Evolutionary conservation across 495 filamentous ascomycete species (phyloP).

Genomic region (Aspergillus ostianus): DNA sequence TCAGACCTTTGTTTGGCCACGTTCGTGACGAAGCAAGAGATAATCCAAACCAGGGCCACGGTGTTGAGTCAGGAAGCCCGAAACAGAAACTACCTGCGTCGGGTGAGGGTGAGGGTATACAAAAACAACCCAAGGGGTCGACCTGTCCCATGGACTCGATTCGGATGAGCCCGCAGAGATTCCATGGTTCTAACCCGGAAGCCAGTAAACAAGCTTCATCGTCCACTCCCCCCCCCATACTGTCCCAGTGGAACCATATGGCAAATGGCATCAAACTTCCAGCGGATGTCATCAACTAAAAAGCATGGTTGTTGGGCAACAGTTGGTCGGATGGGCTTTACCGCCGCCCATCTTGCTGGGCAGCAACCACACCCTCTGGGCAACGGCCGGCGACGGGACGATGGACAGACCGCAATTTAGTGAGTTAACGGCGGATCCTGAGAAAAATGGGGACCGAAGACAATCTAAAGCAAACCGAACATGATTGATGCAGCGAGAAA

Average conservation of each 20-base stretch:
- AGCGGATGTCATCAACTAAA: conserved; percentile 9
- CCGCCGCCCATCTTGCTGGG: conserved; percentile 37
- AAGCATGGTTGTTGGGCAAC: conserved; percentile 34
- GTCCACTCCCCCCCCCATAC: no score
- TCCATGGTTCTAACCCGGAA: conserved; percentile 8
- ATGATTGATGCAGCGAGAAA: conserved; percentile 3
- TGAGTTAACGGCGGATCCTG: conserved; percentile 2
- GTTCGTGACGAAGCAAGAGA: neutral
- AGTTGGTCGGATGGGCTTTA: conserved; percentile 37
- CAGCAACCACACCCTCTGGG: conserved; percentile 32
- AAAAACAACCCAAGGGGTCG: neutral
- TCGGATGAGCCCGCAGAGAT: conserved; percentile 9
- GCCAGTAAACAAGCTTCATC: conserved; percentile 1
- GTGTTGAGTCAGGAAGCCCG: neutral
- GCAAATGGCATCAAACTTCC: conserved; percentile 3
- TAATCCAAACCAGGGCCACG: neutral
- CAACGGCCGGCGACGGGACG: conserved; percentile 19
- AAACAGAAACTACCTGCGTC: neutral
- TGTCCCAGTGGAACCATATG: conserved; percentile 13
- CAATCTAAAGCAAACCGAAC: neutral
- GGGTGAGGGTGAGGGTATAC: neutral
- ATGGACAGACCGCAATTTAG: conserved; percentile 42
- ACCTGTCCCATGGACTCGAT: conserved; percentile 13
- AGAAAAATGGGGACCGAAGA: conserved; percentile 8
- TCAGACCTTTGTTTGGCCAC: neutral